Conservation (phyloP, 2,329 filamentous ascomycete genomes). For the Daldinia sp. region DNA sequence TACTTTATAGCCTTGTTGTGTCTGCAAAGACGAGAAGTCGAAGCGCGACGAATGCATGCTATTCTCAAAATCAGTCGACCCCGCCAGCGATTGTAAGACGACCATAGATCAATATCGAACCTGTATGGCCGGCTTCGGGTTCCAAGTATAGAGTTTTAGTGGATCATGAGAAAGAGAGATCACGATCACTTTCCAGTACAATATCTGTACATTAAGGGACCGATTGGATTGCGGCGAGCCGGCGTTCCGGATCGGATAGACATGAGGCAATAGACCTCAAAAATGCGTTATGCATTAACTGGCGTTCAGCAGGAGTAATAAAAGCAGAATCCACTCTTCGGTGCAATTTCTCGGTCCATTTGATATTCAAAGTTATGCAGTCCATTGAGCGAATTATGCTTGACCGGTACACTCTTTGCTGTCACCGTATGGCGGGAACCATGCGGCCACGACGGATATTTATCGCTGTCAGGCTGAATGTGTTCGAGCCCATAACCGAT, state of each 20-base stretch:
- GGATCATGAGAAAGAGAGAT: neutral
- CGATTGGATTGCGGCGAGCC: conserved; percentile 27
- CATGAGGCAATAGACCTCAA: conserved; percentile 23
- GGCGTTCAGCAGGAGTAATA: conserved; percentile 34
- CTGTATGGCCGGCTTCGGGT: conserved; percentile 95
- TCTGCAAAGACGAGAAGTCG: conserved; percentile 95
- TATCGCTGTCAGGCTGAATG: conserved; percentile 38
- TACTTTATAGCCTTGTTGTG: conserved; percentile 84
- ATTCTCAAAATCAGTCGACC: conserved; percentile 87
- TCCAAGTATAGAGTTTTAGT: conserved; percentile 67
- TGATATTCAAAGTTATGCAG: conserved; percentile 22
- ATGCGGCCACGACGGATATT: conserved; percentile 34
- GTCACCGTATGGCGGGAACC: conserved; percentile 2
- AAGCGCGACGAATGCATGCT: conserved; percentile 98
- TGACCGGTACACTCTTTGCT: conserved; percentile 2
- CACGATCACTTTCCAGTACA: conserved; percentile 2
- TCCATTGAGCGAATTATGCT: conserved; percentile 31
- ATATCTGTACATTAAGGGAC: conserved; percentile 34
- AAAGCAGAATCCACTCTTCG: conserved; percentile 40
- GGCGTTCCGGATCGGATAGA: conserved; percentile 40
- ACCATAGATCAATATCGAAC: conserved; percentile 86
- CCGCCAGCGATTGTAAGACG: conserved; percentile 83
- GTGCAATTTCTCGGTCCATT: conserved; percentile 39
- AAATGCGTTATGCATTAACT: conserved; percentile 31
- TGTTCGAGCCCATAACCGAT: conserved; percentile 29